Conservation (phyloP, 1,284 basidiomycete species). For the Ganoderma resinaceum region DNA sequence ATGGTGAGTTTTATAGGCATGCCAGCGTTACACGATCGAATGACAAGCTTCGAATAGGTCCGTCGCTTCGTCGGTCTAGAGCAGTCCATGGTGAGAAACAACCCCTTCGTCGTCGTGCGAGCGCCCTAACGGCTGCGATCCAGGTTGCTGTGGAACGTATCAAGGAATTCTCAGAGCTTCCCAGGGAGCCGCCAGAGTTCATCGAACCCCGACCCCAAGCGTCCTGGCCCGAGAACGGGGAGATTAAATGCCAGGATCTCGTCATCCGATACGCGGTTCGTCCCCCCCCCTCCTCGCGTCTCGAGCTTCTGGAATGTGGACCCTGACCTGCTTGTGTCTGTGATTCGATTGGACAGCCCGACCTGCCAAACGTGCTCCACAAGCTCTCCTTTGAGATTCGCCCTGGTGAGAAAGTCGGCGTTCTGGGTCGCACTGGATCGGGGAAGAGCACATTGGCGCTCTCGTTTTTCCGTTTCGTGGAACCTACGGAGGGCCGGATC, state of each 20-base stretch:
- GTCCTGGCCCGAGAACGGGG: constrained; percentile 83
- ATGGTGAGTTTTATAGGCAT: constrained; percentile 41
- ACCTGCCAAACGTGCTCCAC: constrained; percentile 88
- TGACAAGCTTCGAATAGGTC: constrained; percentile 43
- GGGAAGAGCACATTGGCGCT: constrained; percentile 92
- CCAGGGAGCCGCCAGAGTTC: constrained; percentile 80
- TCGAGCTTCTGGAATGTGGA: constrained; percentile 26
- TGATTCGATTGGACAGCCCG: constrained; percentile 55
- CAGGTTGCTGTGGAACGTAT: constrained; percentile 91
- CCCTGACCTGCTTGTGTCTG: constrained; percentile 18
- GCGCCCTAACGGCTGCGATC: constrained; percentile 10
- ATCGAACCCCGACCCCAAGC: constrained; percentile 85
- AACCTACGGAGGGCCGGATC: constrained; percentile 85
- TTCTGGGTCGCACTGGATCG: constrained; percentile 89
- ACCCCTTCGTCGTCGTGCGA: constrained; percentile 7
- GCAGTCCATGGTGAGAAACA: constrained; percentile 80
- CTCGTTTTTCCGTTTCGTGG: constrained; percentile 96
- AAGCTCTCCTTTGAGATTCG: constrained; percentile 79
- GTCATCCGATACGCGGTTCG: constrained; percentile 89
- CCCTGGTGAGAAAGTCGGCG: constrained; percentile 86
- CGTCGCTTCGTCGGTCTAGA: constrained; percentile 86
- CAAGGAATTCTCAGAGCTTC: constrained; percentile 88
- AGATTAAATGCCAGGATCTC: constrained; percentile 81
- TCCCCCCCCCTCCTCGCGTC: constrained; percentile 24
- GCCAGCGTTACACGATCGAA: constrained; percentile 7